Percentiles rank a stretch among this genome's conserved stretches.
Evolutionary conservation across 176 grass and related monocot genomes (phyloP).

Genomic region (sorghum (Sorghum bicolor)): Sorghum_bicolor_NCBIv3 NC_012872.2:16144001-16144500

Average conservation of each 20-base stretch:
- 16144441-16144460: too few relatives aligned
- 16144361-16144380: too few relatives aligned
- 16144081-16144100: conserved; percentile 19
- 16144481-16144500: too few relatives aligned
- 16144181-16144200: conserved; percentile 55
- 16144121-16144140: conserved; percentile 48
- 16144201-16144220: conserved; percentile 17
- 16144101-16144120: conserved; percentile 41
- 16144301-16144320: too few relatives aligned
- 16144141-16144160: conserved; percentile 51
- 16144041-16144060: conserved; percentile 52
- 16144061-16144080: conserved; percentile 12
- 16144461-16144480: too few relatives aligned
- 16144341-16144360: too few relatives aligned
- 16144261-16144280: not conserved
- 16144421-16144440: too few relatives aligned
- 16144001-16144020: conserved; percentile 64
- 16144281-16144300: not conserved
- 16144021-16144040: conserved; percentile 51
- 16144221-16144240: not conserved
- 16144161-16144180: conserved; percentile 19
- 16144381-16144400: too few relatives aligned
- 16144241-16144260: conserved; percentile 4
- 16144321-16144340: too few relatives aligned
- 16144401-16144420: too few relatives aligned